A percentile compares a stretch with the other conserved stretches of the same genome.
Conservation (phyloP, 2,329 filamentous ascomycete species). For the Xylariaceae sp. region DNA sequence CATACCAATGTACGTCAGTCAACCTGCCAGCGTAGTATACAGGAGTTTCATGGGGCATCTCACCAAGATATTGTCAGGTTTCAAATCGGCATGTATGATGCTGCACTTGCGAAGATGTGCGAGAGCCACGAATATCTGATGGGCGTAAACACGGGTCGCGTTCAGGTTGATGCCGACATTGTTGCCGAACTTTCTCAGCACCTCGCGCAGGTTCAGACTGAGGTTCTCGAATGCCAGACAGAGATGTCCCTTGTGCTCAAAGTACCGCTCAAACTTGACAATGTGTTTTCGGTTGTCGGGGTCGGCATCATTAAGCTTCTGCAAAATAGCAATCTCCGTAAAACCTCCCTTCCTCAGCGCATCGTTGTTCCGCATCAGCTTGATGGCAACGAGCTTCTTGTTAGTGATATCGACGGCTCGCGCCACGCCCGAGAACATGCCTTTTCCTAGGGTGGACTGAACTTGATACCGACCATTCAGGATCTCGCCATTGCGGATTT, state of each 20-base stretch:
- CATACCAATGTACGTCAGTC: conserved; percentile 11
- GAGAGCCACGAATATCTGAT: conserved; percentile 89
- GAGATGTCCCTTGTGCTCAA: conserved; percentile 91
- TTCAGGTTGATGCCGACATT: conserved; percentile 87
- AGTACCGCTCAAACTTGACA: conserved; percentile 78
- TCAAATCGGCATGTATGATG: conserved; percentile 92
- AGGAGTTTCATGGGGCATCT: conserved; percentile 19
- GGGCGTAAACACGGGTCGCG: conserved; percentile 82
- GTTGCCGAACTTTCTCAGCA: conserved; percentile 91
- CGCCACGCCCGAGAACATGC: conserved; percentile 96
- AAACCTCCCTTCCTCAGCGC: conserved; percentile 85
- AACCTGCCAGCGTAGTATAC: conserved; percentile 20
- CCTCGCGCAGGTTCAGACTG: conserved; percentile 86
- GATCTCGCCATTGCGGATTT: conserved; percentile 85
- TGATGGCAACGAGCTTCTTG: conserved; percentile 81
- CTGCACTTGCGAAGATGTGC: conserved; percentile 86
- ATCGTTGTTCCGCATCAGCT: conserved; percentile 96
- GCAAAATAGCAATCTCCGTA: conserved; percentile 89
- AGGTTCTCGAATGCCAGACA: conserved; percentile 98
- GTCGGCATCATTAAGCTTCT: conserved; percentile 80
- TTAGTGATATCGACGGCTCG: conserved; percentile 73
- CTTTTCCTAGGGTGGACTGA: conserved; percentile 79
- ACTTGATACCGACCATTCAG: conserved; percentile 87
- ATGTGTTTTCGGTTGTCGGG: conserved; percentile 87
- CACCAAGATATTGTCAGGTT: conserved; percentile 94